Evolutionary conservation across 148 eudicot species (phyloP), one percentile per base, ranked within the genome.

Genomic region (Camellia japonica): DNA sequence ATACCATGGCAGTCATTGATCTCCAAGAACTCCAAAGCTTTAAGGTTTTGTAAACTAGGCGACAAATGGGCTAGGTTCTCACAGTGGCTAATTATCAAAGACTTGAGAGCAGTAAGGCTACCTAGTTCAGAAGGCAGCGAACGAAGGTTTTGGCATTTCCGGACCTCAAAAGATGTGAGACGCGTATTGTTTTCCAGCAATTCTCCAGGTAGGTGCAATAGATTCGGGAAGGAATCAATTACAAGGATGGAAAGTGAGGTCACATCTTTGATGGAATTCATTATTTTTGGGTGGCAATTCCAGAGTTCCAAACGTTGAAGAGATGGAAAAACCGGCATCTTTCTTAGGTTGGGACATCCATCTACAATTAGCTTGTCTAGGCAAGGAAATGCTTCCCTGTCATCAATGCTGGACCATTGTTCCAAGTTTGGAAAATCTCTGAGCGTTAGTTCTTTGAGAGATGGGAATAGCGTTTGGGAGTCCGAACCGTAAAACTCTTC

Each of bases 391-490:
- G 12, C 42, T 80, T 62, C 63, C 61, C 16, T 52, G 23, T 54
- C 61, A 61, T 72, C 51, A 6, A 30, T 18, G 71, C 49, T 30
- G 58, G 13, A 49, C 82, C 82, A 80, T 51, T 71, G 63, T 47
- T 72, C n/a, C n/a, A 80, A 52, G 65, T 3, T 12, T 14, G 60
- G 82, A 72, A 80, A 73, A 30, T 72, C 63, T 52, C 16, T 23
- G 70, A 80, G 74, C 3, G 9, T 44, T 23, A 80, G 62, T 16
- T 71, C 81, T 71, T 78, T 61, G 5, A 82, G 80, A 18, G 78
- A 78, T 41, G 67, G 81, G 69, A 82, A 82, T 23, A 65, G 19
- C 1, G 20, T 49, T 23, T 51, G 2, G 19, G 47, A 62, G 5
- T 74, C 73, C n/a, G 3, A 44, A 3, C 76, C 75, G 54, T 77